phyloP scores from a whole-genome alignment of 2,329 filamentous ascomycete species.

The Fragosphaeria purpurea region DNA sequence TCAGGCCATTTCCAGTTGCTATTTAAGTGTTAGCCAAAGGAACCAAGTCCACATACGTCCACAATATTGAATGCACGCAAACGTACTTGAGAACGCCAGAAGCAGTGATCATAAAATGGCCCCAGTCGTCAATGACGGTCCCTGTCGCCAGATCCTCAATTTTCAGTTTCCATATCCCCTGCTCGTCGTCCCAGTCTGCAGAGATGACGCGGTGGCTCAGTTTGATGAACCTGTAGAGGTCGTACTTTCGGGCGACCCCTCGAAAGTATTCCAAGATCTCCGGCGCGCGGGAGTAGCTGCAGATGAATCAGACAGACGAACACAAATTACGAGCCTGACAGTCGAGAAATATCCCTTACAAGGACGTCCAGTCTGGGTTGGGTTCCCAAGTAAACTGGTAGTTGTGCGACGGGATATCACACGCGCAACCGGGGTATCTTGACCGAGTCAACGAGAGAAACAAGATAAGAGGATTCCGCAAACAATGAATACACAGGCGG shows the following conservation, averaged over 20 bases:
- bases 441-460: no score
- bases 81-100: constrained; percentile 23
- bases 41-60: no score
- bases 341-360: no score
- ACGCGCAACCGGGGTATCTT: constrained; percentile 17
- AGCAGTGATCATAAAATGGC: constrained; percentile 35
- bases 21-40: constrained; percentile 15
- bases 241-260: constrained; percentile 15
- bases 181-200: not conserved
- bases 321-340: no score
- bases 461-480: no score
- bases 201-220: not conserved
- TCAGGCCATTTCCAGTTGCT: constrained; percentile 38
- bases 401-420: constrained; percentile 16
- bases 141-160: not conserved
- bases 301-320: not conserved
- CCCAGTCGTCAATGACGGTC: constrained; percentile 17
- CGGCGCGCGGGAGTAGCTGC: constrained; percentile 16
- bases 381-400: constrained; percentile 30
- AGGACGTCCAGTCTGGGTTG: constrained; percentile 38
- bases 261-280: constrained; percentile 20
- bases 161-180: not conserved
- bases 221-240: not conserved
- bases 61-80: no score
- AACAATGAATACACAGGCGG: constrained; percentile 8